Percentiles rank a stretch among this genome's conserved stretches.
Evolutionary conservation across 331 rosid species (phyloP).

Genomic region (Malus hybrid): DNA sequence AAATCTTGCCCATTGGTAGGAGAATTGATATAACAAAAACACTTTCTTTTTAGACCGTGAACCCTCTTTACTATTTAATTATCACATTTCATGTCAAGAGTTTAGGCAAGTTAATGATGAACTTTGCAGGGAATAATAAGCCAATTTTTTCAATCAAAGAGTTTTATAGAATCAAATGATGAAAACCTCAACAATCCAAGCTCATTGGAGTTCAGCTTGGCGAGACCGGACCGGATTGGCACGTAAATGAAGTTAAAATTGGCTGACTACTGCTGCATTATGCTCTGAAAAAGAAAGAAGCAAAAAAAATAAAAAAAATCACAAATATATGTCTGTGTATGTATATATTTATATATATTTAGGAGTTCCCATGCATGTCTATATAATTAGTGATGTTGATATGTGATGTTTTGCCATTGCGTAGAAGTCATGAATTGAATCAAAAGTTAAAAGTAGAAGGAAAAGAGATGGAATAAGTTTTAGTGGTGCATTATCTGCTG

Average conservation of each 20-base stretch:
- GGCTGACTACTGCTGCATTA: background rate
- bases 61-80: background rate
- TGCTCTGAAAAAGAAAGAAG: background rate
- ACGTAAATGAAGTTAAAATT: conserved; percentile 1
- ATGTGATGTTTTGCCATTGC: conserved; percentile 29
- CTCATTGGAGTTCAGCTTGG: conserved; percentile 51
- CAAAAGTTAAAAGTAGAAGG: conserved; percentile 35
- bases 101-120: background rate
- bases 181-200: conserved; percentile 34
- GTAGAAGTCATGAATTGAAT: conserved; percentile 31
- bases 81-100: background rate
- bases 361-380: background rate
- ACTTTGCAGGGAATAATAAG: conserved; percentile 33
- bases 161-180: conserved; percentile 22
- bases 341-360: no score
- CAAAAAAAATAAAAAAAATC: no score
- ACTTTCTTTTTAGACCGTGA: background rate
- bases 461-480: conserved; percentile 30
- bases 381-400: conserved; percentile 9
- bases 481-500: conserved; percentile 25
- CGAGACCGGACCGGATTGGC: background rate
- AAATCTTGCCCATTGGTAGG: no score
- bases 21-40: background rate
- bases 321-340: no score
- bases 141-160: conserved; percentile 30